These are phyloP conservation scores for Lumnitzera littorea DNA, from an alignment of 345 rosid species.

Conservation along the genomic window DNA sequence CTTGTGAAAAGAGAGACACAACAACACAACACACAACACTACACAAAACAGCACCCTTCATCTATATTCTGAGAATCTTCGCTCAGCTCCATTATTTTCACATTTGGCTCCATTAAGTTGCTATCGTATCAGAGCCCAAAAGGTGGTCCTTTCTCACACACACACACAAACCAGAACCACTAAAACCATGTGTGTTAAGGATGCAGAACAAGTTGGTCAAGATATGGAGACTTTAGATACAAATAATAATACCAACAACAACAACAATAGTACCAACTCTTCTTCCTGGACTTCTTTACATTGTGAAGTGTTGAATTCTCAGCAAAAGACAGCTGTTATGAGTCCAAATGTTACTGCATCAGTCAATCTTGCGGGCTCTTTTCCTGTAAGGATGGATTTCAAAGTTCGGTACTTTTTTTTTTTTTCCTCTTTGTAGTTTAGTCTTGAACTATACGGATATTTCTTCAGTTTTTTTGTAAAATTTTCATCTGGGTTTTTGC, in stretches of 20 bases:
- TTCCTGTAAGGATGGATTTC: constrained; percentile 27
- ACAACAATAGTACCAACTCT: constrained; percentile 15
- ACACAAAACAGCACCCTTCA: constrained; percentile 1
- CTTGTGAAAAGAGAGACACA: neutral
- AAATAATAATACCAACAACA: neutral
- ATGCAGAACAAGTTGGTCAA: constrained; percentile 23
- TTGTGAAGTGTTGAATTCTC: constrained; percentile 32
- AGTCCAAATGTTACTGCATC: constrained; percentile 17
- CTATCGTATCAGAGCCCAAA: no score
- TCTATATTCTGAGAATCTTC: constrained; percentile 36
- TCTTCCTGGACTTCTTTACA: constrained; percentile 23
- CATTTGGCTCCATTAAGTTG: constrained; percentile 1
- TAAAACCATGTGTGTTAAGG: constrained; percentile 42
- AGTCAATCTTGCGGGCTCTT: constrained; percentile 19
- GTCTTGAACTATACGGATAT: neutral
- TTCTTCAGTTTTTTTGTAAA: neutral
- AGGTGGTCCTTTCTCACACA: no score
- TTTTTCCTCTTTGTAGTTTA: neutral
- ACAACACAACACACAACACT: neutral
- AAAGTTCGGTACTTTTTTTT: neutral
- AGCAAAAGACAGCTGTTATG: constrained; percentile 24
- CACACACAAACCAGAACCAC: neutral
- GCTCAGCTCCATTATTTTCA: constrained; percentile 6
- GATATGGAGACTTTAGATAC: constrained; percentile 22
- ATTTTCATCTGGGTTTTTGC: neutral